Conservation (phyloP, 495 filamentous ascomycete species). For the Glonium stellatum region DNA sequence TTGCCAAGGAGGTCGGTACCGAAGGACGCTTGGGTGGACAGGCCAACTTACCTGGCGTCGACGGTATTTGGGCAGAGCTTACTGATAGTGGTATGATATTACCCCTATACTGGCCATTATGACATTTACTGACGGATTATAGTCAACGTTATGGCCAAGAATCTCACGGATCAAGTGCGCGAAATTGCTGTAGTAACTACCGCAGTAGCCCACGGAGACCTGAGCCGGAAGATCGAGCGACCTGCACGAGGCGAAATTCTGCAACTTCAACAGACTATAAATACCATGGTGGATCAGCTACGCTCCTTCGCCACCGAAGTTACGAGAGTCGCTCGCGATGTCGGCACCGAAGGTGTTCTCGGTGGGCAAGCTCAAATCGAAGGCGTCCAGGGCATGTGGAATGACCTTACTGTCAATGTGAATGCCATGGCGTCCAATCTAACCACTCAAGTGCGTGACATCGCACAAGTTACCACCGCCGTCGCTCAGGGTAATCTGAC, state of each 20-base stretch:
- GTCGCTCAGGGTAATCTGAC: slow-evolving; percentile 95
- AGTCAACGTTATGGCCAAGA: slow-evolving; percentile 98
- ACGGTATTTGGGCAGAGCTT: slow-evolving; percentile 97
- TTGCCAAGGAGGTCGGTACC: slow-evolving; percentile 94
- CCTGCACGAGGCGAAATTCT: slow-evolving; percentile 93
- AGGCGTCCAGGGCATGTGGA: slow-evolving; percentile 83
- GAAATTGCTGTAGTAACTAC: slow-evolving; percentile 97
- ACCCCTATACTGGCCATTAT: background rate
- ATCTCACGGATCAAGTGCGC: slow-evolving; percentile 79
- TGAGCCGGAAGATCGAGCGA: slow-evolving; percentile 92
- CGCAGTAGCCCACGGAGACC: slow-evolving; percentile 90
- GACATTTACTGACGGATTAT: slow-evolving; percentile 28
- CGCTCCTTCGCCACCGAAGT: slow-evolving; percentile 97
- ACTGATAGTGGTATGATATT: slow-evolving; percentile 73
- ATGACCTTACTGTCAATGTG: slow-evolving; percentile 94
- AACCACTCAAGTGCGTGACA: slow-evolving; percentile 95
- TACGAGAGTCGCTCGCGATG: slow-evolving; percentile 90
- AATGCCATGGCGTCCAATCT: slow-evolving; percentile 98
- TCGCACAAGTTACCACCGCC: slow-evolving; percentile 96
- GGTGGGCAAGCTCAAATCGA: slow-evolving; percentile 95
- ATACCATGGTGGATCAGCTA: slow-evolving; percentile 98
- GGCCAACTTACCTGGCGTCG: slow-evolving; percentile 86
- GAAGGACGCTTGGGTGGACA: slow-evolving; percentile 97
- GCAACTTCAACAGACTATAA: slow-evolving; percentile 94
- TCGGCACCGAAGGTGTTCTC: slow-evolving; percentile 93